Conservation (phyloP, 2,329 filamentous ascomycete species). For the Diaporthe longicolla region DNA sequence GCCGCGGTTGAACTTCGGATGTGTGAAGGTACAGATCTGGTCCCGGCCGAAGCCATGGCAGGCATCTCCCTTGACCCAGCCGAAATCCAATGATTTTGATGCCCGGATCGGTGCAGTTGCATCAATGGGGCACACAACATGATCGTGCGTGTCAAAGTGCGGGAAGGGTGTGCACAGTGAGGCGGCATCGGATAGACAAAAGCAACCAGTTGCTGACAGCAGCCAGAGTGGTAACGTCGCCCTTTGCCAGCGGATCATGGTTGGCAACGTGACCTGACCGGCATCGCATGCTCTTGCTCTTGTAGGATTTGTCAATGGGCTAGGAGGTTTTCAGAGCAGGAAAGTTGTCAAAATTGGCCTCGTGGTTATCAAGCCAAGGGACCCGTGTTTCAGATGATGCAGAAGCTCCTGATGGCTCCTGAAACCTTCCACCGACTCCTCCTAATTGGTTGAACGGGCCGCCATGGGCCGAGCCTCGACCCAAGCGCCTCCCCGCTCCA, state of each 20-base stretch:
- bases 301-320: neutral
- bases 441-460: neutral
- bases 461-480: neutral
- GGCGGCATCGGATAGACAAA: neutral
- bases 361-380: slow-evolving; percentile 2
- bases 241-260: slow-evolving; percentile 10
- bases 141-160: slow-evolving; percentile 19
- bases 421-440: slow-evolving; percentile 17
- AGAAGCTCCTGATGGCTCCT: slow-evolving; percentile 2
- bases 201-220: slow-evolving; percentile 3
- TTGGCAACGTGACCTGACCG: neutral
- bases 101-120: slow-evolving; percentile 9
- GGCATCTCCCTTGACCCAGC: slow-evolving; percentile 28
- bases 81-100: neutral
- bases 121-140: slow-evolving; percentile 26
- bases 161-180: slow-evolving; percentile 3
- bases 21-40: slow-evolving; percentile 30
- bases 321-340: neutral
- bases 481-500: neutral
- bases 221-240: slow-evolving; percentile 8
- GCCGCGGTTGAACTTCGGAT: slow-evolving; percentile 29
- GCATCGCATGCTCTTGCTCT: slow-evolving; percentile 22
- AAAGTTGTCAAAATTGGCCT: neutral
- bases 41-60: slow-evolving; percentile 14
- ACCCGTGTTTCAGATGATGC: slow-evolving; percentile 7